Evolutionary conservation across 352 stramenopile genomes (phyloP).

Genomic region (Phytophthora sansomeana): DNA sequence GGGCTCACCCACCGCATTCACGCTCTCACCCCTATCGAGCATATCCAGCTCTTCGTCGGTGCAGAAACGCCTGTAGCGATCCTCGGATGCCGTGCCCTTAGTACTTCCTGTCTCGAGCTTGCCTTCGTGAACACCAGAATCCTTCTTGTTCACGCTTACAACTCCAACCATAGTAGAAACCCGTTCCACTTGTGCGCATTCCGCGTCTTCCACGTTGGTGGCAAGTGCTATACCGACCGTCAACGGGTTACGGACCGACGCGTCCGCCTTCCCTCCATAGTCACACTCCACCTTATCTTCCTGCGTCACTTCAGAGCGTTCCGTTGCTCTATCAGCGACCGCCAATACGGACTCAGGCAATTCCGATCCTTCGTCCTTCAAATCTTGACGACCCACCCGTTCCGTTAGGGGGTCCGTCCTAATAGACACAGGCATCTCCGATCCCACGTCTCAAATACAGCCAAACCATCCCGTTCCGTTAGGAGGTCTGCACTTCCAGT

Average conservation of each 20-base stretch:
- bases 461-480: too few species aligned
- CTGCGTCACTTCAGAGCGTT: not conserved
- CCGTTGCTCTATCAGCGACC: too few species aligned
- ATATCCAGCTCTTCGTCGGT: not conserved
- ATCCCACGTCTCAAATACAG: too few species aligned
- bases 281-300: not conserved
- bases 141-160: not conserved
- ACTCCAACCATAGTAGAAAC: not conserved
- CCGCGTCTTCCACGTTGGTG: not conserved
- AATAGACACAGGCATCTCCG: too few species aligned
- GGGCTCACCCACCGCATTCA: not conserved
- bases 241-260: too few species aligned
- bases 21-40: conserved; percentile 1
- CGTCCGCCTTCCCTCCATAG: not conserved
- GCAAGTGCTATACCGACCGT: not conserved
- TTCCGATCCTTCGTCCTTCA: too few species aligned
- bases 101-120: not conserved
- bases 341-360: too few species aligned
- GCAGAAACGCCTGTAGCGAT: conserved; percentile 4
- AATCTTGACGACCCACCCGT: too few species aligned
- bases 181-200: not conserved
- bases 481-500: too few species aligned
- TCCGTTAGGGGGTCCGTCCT: too few species aligned
- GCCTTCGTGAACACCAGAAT: too few species aligned
- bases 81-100: not conserved